These are phyloP conservation scores for Hypoxylon cercidicola DNA, from an alignment of 495 filamentous ascomycete species.

Conservation along the genomic window DNA sequence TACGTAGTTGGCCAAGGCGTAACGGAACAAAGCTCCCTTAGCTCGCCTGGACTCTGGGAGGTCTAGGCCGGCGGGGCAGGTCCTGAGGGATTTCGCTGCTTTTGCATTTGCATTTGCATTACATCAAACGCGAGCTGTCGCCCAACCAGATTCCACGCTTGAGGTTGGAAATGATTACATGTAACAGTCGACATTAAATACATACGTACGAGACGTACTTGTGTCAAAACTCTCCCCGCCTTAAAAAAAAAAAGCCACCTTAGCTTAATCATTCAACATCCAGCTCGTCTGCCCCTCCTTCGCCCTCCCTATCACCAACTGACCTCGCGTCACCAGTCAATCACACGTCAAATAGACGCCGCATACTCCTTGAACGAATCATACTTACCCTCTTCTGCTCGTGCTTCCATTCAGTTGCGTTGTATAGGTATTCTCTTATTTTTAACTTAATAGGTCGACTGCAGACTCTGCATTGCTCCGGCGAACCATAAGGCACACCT, in stretches of 20 bases:
- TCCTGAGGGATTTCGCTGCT: slow-evolving; percentile 39
- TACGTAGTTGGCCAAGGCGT: slow-evolving; percentile 35
- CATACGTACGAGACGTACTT: neutral
- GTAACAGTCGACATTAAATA: neutral
- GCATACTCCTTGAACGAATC: slow-evolving; percentile 31
- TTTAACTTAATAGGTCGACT: slow-evolving; percentile 8
- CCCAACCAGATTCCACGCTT: slow-evolving; percentile 24
- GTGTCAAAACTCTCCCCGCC: slow-evolving; percentile 5
- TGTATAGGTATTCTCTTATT: slow-evolving; percentile 8
- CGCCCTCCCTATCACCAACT: slow-evolving; percentile 17
- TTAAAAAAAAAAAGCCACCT: slow-evolving; percentile 24
- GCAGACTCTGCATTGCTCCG: slow-evolving; percentile 15
- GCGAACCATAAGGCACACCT: slow-evolving; percentile 18
- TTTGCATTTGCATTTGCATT: slow-evolving; percentile 32
- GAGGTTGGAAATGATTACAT: slow-evolving; percentile 19
- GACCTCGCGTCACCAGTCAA: slow-evolving; percentile 24
- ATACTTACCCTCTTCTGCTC: slow-evolving; percentile 14
- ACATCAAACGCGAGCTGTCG: slow-evolving; percentile 16
- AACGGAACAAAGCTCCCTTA: slow-evolving; percentile 33
- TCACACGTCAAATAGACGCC: slow-evolving; percentile 30
- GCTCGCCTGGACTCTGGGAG: neutral
- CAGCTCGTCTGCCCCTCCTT: slow-evolving; percentile 4
- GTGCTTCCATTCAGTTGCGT: slow-evolving; percentile 17
- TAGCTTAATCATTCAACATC: neutral
- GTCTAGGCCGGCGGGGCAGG: slow-evolving; percentile 9